Base-by-base conservation (phyloP, 2,329 filamentous ascomycete genomes). In the Alternaria infectoria region DNA sequence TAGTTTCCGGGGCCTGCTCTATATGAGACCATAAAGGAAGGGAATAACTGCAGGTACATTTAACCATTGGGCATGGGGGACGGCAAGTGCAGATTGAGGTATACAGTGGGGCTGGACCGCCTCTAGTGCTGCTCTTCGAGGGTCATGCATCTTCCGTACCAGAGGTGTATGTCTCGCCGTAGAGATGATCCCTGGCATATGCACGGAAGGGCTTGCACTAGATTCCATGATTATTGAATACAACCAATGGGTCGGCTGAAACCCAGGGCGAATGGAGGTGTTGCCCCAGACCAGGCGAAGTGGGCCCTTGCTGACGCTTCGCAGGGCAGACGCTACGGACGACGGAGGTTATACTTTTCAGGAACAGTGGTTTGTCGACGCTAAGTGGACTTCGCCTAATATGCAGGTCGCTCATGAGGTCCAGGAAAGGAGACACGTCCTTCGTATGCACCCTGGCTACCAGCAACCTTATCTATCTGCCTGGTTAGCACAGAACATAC, bases 1-100 rank as follows among this genome's bases (percentile, higher is more conserved):
- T 57, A 56, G 21, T 30, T 25, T 56, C 49, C 51, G 61, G 46
- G 50, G 43, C 40, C 30, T 40, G 36, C 21, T 45, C 47, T 54
- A 59, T 51, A 59, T 64, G 50, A 57, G 54, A 61, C 36, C 47
- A 61, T 51, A 51, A 19, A 21, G 19, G 21, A 56, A 51, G 54
- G 57, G 36, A 61, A 60, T 51, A 30, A 49, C 25, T 55, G 55
- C 58, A 57, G 44, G 43, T 40, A 44, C 30, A 15, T 26, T 17
- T 55, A 61, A 46, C 54, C 54, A 59, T 52, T 52, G 57, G 50
- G 50, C 32, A 25, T 25, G 54, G 23, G 15, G 36, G 57, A 46
- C 50, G 54, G 61, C 30, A 61, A 56, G n/a, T 61, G 45, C 44
- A 57, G 45, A 46, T 47, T 56, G 40, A 45, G 28, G 56, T 30